Evolutionary conservation across 805 yeast genomes (phyloP).

Genomic region (Hanseniaspora thailandica): DNA sequence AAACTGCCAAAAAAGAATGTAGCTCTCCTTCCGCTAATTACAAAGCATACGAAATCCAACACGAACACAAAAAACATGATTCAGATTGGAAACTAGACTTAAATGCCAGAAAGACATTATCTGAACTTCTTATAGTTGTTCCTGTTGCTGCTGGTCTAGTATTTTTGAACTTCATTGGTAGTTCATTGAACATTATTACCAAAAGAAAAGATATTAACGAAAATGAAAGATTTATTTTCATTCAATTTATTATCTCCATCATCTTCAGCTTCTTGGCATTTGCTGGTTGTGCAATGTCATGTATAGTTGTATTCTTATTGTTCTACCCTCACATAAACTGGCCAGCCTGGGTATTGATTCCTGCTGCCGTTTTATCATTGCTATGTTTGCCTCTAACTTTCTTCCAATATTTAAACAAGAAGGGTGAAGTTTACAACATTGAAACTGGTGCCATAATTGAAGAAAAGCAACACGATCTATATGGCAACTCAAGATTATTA

Average conservation of each 20-base stretch:
- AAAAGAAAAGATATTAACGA: constrained; percentile 24
- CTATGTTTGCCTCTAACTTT: constrained; percentile 41
- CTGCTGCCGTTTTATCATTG: constrained; percentile 49
- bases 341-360: constrained; percentile 64
- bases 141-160: constrained; percentile 61
- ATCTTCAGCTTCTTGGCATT: constrained; percentile 40
- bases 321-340: constrained; percentile 57
- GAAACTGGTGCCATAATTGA: constrained; percentile 9
- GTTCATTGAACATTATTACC: constrained; percentile 23
- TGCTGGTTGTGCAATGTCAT: constrained; percentile 41
- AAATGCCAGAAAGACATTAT: constrained; percentile 39
- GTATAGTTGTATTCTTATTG: constrained; percentile 44
- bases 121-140: constrained; percentile 43
- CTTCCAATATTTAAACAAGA: constrained; percentile 19
- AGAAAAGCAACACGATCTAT: neutral
- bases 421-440: constrained; percentile 1
- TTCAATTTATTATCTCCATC: constrained; percentile 35
- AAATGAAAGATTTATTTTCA: constrained; percentile 18
- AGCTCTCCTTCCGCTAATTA: constrained; percentile 38
- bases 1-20: constrained; percentile 28
- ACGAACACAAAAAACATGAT: constrained; percentile 20
- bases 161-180: constrained; percentile 34
- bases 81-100: constrained; percentile 40
- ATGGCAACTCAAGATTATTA: constrained; percentile 3
- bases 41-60: constrained; percentile 28